A percentile compares a stretch with the other conserved stretches of the same genome.
Conservation (phyloP, 306 rosid species). For the Pachyrhizus erosus region DNA sequence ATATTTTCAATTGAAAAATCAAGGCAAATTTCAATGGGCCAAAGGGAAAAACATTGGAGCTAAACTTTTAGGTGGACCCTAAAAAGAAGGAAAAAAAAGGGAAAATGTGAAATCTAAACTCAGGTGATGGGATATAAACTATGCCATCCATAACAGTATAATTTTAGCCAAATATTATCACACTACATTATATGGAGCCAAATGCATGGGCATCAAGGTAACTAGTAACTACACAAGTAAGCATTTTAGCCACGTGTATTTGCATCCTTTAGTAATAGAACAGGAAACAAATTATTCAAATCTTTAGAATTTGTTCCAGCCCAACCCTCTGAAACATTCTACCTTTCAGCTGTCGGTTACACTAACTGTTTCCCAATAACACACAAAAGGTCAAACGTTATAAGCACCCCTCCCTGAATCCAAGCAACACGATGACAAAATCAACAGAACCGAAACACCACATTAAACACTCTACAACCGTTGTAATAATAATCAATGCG, state of each 20-base stretch:
- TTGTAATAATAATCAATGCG: too few relatives aligned
- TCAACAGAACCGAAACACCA: background rate
- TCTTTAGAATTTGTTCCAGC: background rate
- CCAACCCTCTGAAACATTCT: background rate
- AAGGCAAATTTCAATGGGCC: background rate
- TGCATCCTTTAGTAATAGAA: background rate
- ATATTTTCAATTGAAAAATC: background rate
- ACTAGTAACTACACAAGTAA: background rate
- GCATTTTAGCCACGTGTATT: background rate
- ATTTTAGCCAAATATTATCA: background rate
- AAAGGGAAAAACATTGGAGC: background rate
- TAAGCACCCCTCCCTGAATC: background rate
- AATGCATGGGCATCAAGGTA: constrained; percentile 2
- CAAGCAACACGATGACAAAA: background rate
- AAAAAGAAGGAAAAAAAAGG: background rate
- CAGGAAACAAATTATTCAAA: background rate
- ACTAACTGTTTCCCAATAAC: background rate
- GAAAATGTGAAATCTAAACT: background rate
- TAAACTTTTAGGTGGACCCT: background rate
- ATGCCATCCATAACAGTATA: background rate
- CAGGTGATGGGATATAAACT: background rate
- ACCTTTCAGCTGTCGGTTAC: background rate
- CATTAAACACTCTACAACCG: background rate
- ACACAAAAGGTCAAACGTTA: background rate
- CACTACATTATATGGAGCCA: background rate